Evolutionary conservation across 2,329 filamentous ascomycete species (phyloP).

Genomic region (Aureobasidium namibiae): DNA sequence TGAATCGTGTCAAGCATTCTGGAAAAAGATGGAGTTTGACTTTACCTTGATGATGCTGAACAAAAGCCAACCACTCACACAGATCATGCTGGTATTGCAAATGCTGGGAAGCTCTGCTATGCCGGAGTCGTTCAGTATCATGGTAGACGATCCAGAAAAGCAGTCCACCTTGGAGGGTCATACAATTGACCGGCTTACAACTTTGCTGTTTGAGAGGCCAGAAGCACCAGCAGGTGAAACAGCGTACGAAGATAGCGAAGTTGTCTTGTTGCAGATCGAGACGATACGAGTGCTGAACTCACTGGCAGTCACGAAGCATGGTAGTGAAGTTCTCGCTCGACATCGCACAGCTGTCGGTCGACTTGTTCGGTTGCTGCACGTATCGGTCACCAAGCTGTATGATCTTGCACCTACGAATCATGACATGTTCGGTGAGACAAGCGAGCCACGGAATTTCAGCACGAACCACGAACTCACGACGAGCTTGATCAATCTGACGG

Average conservation of each 20-base stretch:
- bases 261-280: slow-evolving; percentile 39
- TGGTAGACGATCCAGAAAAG: slow-evolving; percentile 40
- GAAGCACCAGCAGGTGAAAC: slow-evolving; percentile 33
- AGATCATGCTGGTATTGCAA: slow-evolving; percentile 57
- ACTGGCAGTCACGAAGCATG: slow-evolving; percentile 56
- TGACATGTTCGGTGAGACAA: neutral
- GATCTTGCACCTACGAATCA: slow-evolving; percentile 27
- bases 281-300: slow-evolving; percentile 42
- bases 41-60: slow-evolving; percentile 61
- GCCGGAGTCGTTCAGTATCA: slow-evolving; percentile 57
- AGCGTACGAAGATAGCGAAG: slow-evolving; percentile 30
- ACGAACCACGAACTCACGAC: slow-evolving; percentile 34
- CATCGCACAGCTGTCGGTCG: slow-evolving; percentile 66
- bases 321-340: slow-evolving; percentile 55
- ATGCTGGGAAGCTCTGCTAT: slow-evolving; percentile 61
- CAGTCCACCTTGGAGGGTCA: slow-evolving; percentile 30
- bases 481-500: slow-evolving; percentile 49
- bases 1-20: slow-evolving; percentile 46
- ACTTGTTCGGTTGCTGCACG: slow-evolving; percentile 66
- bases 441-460: slow-evolving; percentile 16
- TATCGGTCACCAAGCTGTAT: slow-evolving; percentile 58
- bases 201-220: slow-evolving; percentile 52
- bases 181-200: slow-evolving; percentile 56
- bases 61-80: slow-evolving; percentile 54
- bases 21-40: slow-evolving; percentile 58